phyloP scores from a whole-genome alignment of 2,329 filamentous ascomycete genomes.

The Orbilia javanica region DNA sequence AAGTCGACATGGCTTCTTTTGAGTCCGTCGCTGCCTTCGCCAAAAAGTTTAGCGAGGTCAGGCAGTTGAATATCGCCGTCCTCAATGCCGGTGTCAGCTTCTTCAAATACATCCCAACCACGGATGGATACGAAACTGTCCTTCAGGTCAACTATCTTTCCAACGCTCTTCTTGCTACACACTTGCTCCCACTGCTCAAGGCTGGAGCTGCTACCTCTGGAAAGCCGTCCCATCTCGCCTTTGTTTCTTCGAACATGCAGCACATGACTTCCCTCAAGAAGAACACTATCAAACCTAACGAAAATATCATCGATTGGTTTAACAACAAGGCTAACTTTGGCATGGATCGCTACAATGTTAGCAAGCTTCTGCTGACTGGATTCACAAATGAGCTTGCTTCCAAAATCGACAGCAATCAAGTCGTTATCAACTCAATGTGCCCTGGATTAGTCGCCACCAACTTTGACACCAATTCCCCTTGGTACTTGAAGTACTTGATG shows the following conservation, averaged over 20 bases:
- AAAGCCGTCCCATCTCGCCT: slow-evolving; percentile 64
- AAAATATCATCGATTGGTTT: slow-evolving; percentile 51
- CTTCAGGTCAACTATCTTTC: slow-evolving; percentile 73
- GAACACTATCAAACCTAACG: slow-evolving; percentile 16
- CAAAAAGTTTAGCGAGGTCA: slow-evolving; percentile 56
- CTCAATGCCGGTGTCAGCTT: slow-evolving; percentile 62
- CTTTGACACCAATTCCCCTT: slow-evolving; percentile 60
- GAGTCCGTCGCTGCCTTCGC: slow-evolving; percentile 60
- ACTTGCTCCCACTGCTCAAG: slow-evolving; percentile 68
- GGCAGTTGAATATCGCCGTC: slow-evolving; percentile 60
- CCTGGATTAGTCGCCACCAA: slow-evolving; percentile 62
- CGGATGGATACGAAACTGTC: slow-evolving; percentile 69
- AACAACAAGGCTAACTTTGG: slow-evolving; percentile 49
- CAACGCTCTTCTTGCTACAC: slow-evolving; percentile 70
- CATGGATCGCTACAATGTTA: slow-evolving; percentile 50
- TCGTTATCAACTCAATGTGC: slow-evolving; percentile 63
- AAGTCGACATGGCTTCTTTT: slow-evolving; percentile 60
- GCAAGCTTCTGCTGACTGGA: slow-evolving; percentile 60
- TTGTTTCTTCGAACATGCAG: slow-evolving; percentile 65
- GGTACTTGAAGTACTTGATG: slow-evolving; percentile 58
- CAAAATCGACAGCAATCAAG: slow-evolving; percentile 59
- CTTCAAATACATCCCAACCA: slow-evolving; percentile 51
- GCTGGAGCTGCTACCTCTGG: slow-evolving; percentile 64
- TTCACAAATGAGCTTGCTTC: slow-evolving; percentile 62
- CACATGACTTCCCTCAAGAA: slow-evolving; percentile 61